A percentile compares a stretch with the other conserved stretches of the same genome.
Conservation (phyloP, 371 early-diverging fungal species). For the Apophysomyces ossiformis region DNA sequence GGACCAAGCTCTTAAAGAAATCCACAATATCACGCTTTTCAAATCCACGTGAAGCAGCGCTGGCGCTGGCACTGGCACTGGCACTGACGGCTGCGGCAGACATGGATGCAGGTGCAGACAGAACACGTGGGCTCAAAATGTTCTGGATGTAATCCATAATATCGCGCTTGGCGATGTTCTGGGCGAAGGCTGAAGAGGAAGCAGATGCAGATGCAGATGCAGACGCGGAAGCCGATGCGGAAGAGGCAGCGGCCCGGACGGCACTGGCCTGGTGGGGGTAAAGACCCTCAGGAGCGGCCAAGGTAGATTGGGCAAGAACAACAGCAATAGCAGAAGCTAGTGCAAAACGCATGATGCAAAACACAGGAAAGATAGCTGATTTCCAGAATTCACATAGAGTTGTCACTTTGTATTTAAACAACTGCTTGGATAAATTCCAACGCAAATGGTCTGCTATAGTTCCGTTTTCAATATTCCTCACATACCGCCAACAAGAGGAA, state of each 20-base stretch:
- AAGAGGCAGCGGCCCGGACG: neutral
- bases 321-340: constrained; percentile 7
- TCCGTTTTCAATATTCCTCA: constrained; percentile 10
- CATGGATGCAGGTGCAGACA: neutral
- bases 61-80: too few species aligned
- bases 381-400: neutral
- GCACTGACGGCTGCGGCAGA: neutral
- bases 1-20: too few species aligned
- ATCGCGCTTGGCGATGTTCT: neutral
- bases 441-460: neutral
- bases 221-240: neutral
- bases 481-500: neutral
- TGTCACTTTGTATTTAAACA: neutral
- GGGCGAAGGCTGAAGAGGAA: neutral
- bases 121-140: neutral
- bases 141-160: constrained; percentile 4
- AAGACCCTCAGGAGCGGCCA: constrained; percentile 5
- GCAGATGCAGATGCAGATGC: neutral
- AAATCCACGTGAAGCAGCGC: too few species aligned
- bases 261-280: neutral
- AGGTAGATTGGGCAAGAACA: neutral
- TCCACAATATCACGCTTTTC: too few species aligned
- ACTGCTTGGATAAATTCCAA: neutral
- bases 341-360: constrained; percentile 6
- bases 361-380: neutral